These are phyloP conservation scores for Pichia sp. DNA, from an alignment of 1,139 yeast genomes.

Conservation along the genomic window DNA sequence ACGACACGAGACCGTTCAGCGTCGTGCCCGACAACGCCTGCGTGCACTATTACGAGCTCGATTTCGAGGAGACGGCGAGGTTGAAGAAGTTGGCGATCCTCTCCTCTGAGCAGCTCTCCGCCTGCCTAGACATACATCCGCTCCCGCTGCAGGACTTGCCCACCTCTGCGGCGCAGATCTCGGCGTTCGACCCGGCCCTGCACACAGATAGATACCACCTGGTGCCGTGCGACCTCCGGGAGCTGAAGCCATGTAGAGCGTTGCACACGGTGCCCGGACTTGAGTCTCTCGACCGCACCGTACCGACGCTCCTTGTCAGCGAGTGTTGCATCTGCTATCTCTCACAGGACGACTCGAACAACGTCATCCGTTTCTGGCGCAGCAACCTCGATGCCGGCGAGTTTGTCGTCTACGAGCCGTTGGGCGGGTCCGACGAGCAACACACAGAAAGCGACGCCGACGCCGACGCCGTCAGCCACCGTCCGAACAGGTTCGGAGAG, in stretches of 20 bases:
- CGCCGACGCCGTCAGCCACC: not conserved
- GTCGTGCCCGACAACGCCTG: conserved; percentile 35
- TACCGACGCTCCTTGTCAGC: conserved; percentile 72
- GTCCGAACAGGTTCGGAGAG: conserved; percentile 52
- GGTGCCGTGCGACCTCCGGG: conserved; percentile 53
- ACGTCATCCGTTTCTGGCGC: conserved; percentile 44
- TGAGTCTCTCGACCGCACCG: conserved; percentile 32
- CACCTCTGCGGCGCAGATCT: conserved; percentile 20
- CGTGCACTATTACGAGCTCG: conserved; percentile 64
- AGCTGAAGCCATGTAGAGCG: conserved; percentile 17
- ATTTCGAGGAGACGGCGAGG: conserved; percentile 59
- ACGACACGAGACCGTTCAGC: conserved; percentile 76
- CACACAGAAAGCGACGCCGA: not conserved
- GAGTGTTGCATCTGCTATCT: conserved; percentile 90
- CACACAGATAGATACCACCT: conserved; percentile 49
- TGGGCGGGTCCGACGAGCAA: conserved; percentile 41
- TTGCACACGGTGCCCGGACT: not conserved
- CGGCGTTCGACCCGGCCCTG: conserved; percentile 30
- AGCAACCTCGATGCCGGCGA: conserved; percentile 32
- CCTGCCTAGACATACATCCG: conserved; percentile 19
- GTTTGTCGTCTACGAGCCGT: conserved; percentile 78
- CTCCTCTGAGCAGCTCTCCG: conserved; percentile 30
- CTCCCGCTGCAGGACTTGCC: conserved; percentile 16
- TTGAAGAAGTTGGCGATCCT: conserved; percentile 57
- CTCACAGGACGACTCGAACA: conserved; percentile 51